Evolutionary conservation across 805 yeast species (phyloP).

Genomic region (Zygosaccharomyces bailii): DNA sequence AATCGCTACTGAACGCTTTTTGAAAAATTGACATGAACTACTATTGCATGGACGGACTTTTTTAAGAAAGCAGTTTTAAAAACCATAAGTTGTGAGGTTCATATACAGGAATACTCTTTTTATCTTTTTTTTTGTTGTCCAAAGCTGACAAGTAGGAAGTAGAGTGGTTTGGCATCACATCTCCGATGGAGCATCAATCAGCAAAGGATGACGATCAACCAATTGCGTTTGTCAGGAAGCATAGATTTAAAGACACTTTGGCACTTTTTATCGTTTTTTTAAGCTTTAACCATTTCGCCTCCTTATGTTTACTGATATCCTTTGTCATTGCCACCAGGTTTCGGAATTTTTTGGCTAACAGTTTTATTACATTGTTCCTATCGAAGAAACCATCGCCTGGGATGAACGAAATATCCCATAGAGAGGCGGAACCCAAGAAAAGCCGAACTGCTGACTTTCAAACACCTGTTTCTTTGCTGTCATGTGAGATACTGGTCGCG

Average conservation of each 20-base stretch:
- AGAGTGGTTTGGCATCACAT: constrained; percentile 5
- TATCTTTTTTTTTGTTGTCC: not conserved
- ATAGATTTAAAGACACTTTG: constrained; percentile 33
- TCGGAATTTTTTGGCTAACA: constrained; percentile 28
- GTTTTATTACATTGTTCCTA: constrained; percentile 29
- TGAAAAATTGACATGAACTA: constrained; percentile 7
- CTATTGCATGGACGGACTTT: not conserved
- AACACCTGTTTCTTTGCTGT: constrained; percentile 9
- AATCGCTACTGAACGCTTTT: constrained; percentile 1
- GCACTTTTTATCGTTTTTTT: constrained; percentile 33
- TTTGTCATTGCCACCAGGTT: constrained; percentile 30
- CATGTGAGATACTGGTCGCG: constrained; percentile 21
- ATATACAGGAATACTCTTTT: not conserved
- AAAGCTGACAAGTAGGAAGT: too few species aligned
- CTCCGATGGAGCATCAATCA: constrained; percentile 7
- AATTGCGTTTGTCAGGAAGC: constrained; percentile 24
- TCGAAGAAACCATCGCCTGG: constrained; percentile 28
- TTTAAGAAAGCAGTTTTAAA: not conserved
- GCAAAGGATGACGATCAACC: constrained; percentile 16
- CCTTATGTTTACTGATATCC: constrained; percentile 24
- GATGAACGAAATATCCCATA: constrained; percentile 19
- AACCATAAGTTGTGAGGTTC: not conserved
- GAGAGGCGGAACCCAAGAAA: constrained; percentile 4
- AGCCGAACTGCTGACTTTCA: not conserved
- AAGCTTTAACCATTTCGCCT: constrained; percentile 31